phyloP scores from a whole-genome alignment of 2,329 filamentous ascomycete genomes.

The Tolypocladium amazonense region DNA sequence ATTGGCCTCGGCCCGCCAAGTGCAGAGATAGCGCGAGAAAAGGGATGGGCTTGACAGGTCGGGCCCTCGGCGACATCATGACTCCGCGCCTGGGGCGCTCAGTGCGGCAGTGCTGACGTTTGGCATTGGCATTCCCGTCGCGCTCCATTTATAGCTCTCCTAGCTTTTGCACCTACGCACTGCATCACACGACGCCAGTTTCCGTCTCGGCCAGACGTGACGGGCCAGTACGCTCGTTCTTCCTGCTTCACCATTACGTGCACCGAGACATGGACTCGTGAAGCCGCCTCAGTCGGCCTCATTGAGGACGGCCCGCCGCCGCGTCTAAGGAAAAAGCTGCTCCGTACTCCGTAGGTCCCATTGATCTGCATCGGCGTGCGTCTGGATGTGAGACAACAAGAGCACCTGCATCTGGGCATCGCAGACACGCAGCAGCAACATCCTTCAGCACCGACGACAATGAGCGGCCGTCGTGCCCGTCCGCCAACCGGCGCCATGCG shows the following conservation, averaged over 20 bases:
- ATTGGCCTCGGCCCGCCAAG: background rate
- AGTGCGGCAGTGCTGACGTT: background rate
- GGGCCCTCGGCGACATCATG: background rate
- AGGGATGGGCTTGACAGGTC: background rate
- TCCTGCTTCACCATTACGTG: background rate
- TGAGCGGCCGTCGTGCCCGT: background rate
- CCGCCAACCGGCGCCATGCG: constrained; percentile 28
- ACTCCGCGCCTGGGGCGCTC: background rate
- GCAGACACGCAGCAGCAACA: background rate
- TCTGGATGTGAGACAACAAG: background rate
- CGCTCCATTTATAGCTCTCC: background rate
- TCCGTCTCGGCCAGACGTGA: background rate
- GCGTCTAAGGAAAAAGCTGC: too few species aligned
- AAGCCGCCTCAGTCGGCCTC: background rate
- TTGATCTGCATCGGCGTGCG: background rate
- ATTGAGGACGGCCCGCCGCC: background rate
- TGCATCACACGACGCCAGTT: background rate
- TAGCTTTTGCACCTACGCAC: background rate
- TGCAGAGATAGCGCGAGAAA: background rate
- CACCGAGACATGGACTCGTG: background rate
- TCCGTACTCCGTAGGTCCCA: too few species aligned
- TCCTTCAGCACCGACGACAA: background rate
- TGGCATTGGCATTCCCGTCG: background rate
- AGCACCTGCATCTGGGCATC: background rate
- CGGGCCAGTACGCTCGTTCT: background rate